These are phyloP conservation scores for Hericium coralloides DNA, from an alignment of 768 basidiomycete species.

Conservation along the genomic window DNA sequence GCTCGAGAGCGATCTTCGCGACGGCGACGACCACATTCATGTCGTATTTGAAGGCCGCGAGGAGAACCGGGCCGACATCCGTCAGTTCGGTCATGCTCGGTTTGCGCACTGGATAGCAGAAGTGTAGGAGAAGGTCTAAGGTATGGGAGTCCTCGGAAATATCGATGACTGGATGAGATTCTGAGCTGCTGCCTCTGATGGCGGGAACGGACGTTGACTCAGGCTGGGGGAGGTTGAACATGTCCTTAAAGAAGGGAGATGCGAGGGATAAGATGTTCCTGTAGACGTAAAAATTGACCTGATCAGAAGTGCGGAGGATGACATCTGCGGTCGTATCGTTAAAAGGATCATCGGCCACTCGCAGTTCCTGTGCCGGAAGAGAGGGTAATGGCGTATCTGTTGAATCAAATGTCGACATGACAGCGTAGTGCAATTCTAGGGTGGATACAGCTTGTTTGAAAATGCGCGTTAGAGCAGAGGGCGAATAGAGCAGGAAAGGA, in stretches of 20 bases:
- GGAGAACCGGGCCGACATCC: neutral
- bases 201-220: neutral
- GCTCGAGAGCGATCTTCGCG: neutral
- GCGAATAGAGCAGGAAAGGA: neutral
- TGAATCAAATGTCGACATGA: neutral
- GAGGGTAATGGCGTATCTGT: neutral
- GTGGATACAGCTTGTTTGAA: neutral
- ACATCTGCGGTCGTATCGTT: neutral
- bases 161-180: neutral
- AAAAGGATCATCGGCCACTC: neutral
- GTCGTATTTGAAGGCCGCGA: constrained; percentile 8
- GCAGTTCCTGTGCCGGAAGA: neutral
- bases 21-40: neutral
- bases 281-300: constrained; percentile 17
- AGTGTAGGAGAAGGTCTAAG: constrained; percentile 5
- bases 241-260: constrained; percentile 6
- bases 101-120: constrained; percentile 1
- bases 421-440: neutral
- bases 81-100: neutral
- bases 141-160: neutral
- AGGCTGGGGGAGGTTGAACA: constrained; percentile 22
- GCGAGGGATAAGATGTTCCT: constrained; percentile 23
- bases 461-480: neutral
- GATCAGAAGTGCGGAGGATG: neutral
- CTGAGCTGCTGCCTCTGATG: no score